These are phyloP conservation scores for Penicillium sp. DNA, from an alignment of 2,329 filamentous ascomycete genomes.

Conservation along the genomic window DNA sequence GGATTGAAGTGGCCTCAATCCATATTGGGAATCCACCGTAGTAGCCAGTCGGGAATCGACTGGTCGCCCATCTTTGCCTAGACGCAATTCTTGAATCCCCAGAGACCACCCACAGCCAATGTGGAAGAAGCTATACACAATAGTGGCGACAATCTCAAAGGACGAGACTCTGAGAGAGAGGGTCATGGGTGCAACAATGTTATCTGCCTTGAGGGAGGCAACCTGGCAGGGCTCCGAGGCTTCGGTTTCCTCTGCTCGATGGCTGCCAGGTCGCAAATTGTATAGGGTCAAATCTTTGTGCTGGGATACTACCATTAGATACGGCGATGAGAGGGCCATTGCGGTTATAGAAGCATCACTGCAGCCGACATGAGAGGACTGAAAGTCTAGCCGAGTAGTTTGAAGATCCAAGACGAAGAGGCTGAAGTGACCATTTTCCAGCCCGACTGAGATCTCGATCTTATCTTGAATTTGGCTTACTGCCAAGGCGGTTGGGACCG, in stretches of 20 bases:
- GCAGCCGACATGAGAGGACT: constrained; percentile 55
- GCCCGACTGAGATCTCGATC: constrained; percentile 60
- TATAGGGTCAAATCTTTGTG: constrained; percentile 69
- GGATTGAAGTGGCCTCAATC: constrained; percentile 17
- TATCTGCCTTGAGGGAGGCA: constrained; percentile 71
- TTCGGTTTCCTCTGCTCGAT: constrained; percentile 3
- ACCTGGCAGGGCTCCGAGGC: constrained; percentile 47
- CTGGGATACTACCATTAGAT: constrained; percentile 68
- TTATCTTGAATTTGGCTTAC: constrained; percentile 38
- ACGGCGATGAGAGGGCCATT: constrained; percentile 64
- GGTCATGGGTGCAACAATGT: constrained; percentile 66
- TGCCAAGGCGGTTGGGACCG: constrained; percentile 46
- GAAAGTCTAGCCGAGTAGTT: constrained; percentile 38
- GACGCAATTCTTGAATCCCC: constrained; percentile 78
- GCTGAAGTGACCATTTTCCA: constrained; percentile 61
- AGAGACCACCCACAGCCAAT: constrained; percentile 74
- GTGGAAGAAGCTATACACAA: constrained; percentile 75
- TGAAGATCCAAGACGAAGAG: constrained; percentile 55
- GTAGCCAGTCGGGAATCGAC: constrained; percentile 33
- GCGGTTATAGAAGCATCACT: constrained; percentile 59
- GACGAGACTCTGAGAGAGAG: constrained; percentile 67
- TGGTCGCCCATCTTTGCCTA: constrained; percentile 45
- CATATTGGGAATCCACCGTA: constrained; percentile 34
- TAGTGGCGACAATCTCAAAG: constrained; percentile 62
- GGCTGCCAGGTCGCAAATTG: constrained; percentile 41